These are phyloP conservation scores for Alternaria alternata DNA, from an alignment of 2,329 filamentous ascomycete species.

Conservation along the genomic window DNA sequence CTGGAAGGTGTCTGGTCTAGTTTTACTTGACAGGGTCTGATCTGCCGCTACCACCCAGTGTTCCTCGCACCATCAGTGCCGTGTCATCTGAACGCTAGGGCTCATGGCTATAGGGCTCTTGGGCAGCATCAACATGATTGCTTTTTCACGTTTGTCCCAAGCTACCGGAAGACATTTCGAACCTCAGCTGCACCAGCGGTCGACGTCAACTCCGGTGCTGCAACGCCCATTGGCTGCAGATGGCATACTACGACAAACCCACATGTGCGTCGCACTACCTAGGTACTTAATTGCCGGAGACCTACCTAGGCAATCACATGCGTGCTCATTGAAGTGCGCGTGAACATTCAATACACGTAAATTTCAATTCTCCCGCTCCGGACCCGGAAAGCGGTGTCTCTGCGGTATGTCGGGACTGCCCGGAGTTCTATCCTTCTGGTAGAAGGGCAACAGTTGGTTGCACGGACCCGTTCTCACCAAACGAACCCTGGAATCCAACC, in stretches of 20 bases:
- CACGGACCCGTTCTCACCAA: constrained; percentile 9
- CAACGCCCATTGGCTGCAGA: background rate
- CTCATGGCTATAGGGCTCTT: background rate
- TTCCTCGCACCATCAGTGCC: constrained; percentile 7
- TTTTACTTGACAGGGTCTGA: background rate
- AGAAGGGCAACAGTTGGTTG: constrained; percentile 15
- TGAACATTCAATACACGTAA: background rate
- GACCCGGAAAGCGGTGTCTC: constrained; percentile 22
- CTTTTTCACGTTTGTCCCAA: constrained; percentile 9
- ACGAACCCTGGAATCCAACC: constrained; percentile 17
- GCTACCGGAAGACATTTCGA: background rate
- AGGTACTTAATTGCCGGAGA: background rate
- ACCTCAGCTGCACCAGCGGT: background rate
- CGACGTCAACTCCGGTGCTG: background rate
- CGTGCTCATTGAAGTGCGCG: background rate
- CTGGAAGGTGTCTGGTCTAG: background rate
- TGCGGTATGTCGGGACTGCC: constrained; percentile 21
- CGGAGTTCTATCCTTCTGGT: constrained; percentile 19
- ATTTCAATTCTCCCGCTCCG: background rate
- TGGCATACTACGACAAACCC: background rate
- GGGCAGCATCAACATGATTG: background rate
- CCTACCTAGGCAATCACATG: background rate
- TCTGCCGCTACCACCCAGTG: constrained; percentile 1
- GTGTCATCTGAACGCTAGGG: constrained; percentile 1
- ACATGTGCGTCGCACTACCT: background rate